Evolutionary conservation across 768 basidiomycete species (phyloP), one percentile per base, ranked within the genome.

Genomic region (Cubamyces sp.): DNA sequence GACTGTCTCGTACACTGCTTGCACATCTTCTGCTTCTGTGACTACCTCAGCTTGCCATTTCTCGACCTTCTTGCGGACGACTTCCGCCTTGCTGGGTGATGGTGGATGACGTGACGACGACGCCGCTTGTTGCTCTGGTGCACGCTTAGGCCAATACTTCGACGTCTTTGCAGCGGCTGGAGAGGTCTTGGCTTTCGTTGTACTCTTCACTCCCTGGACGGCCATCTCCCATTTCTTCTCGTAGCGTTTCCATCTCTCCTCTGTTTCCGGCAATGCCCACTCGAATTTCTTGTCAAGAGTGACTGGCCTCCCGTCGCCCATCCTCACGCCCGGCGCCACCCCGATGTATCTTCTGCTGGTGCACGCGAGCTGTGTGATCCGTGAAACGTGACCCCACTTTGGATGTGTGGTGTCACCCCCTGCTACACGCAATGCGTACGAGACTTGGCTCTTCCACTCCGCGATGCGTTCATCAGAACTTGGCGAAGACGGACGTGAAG

Each of bases 221-320:
- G 47, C 60, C 47, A 64, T 70, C 49, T 67, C 60, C 69, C 75
- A 75, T 60, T 62, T 73, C 60, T 61, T 72, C 70, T 84, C 83
- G 76, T 77, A 81, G 25, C 76, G 75, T 15, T 74, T 62, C 83
- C 84, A 84, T 39, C 81, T 79, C 47, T 75, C 75, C 68, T 85
- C 84, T 18, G 78, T 80, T 25, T 76, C 75, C 12, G 82, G 81
- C 64, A 84, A 55, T 66, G 76, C 68, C 71, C 73, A 74, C 62
- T 68, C 57, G 37, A 73, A 70, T 21, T 68, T 59, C 23, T 65
- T 63, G 65, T 64, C 69, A n/a, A 66, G 46, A 2, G 48, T 46
- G 26, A 55, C 74, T 57, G 67, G 73, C 45, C 16, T 66, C 62
- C 48, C 40, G 60, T 61, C 59, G 45, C 74, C 66, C 68, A 70